Percentiles rank a stretch among this genome's conserved stretches.
Conservation (phyloP, 2,329 filamentous ascomycete genomes). For the Tolypocladium nubicola region DNA sequence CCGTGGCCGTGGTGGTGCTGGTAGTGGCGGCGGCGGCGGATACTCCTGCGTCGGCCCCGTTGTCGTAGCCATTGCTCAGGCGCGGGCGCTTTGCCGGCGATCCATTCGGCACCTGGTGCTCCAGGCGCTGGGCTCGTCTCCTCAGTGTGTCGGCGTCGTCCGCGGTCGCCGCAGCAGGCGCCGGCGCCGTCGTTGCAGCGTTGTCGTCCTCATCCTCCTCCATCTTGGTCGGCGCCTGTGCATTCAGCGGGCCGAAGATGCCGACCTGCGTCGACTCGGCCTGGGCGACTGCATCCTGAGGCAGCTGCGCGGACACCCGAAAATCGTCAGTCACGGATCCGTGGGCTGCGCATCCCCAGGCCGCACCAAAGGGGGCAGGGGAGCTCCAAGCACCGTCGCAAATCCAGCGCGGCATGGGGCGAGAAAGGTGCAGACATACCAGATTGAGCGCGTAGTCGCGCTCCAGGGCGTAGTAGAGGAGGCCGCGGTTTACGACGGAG, state of each 20-base stretch:
- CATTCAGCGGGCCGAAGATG: conserved; percentile 46
- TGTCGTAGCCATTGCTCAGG: conserved; percentile 53
- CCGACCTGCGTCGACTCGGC: conserved; percentile 37
- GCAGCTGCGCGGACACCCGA: conserved; percentile 27
- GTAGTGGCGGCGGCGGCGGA: conserved; percentile 19
- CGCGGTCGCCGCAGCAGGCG: conserved; percentile 2
- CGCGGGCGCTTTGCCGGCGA: conserved; percentile 48
- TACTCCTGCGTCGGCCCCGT: conserved; percentile 33
- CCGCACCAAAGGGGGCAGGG: background rate
- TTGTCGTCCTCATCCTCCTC: conserved; percentile 26
- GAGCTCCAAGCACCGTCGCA: background rate
- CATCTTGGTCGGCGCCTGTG: conserved; percentile 30
- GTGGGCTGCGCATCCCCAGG: conserved; percentile 1
- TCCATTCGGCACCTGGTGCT: conserved; percentile 35
- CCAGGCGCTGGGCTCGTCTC: conserved; percentile 36
- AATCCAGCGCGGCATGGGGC: background rate
- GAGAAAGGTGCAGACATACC: conserved; percentile 26
- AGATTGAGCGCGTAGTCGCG: conserved; percentile 38
- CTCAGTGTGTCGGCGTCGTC: conserved; percentile 32
- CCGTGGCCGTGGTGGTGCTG: conserved; percentile 20
- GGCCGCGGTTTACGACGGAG: conserved; percentile 51
- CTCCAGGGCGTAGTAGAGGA: conserved; percentile 50
- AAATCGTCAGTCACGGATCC: background rate
- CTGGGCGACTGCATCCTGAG: conserved; percentile 35
- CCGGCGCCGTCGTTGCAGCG: conserved; percentile 7